Conservation (phyloP, 768 basidiomycete genomes). For the Suillus hirtellus region DNA sequence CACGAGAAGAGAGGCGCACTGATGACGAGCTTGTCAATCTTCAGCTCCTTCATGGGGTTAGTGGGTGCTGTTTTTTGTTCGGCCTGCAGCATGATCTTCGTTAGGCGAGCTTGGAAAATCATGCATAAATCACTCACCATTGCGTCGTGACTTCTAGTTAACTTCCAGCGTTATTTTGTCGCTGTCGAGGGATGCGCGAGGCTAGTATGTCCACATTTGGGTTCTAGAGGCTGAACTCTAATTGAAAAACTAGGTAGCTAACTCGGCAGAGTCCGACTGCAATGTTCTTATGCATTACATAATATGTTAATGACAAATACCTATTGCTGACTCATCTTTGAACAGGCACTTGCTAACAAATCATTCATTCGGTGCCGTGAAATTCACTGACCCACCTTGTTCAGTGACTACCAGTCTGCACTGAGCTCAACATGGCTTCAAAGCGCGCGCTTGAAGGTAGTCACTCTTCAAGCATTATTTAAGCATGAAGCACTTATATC, state of each 20-base stretch:
- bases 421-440: slow-evolving; percentile 30
- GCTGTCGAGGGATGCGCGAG: slow-evolving; percentile 16
- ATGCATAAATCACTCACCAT: slow-evolving; percentile 25
- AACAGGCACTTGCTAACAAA: background rate
- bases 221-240: slow-evolving; percentile 33
- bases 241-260: slow-evolving; percentile 4
- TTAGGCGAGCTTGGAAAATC: background rate
- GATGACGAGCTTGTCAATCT: slow-evolving; percentile 98
- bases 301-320: background rate
- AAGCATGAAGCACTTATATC: slow-evolving; percentile 8
- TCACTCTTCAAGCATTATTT: background rate
- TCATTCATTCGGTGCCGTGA: background rate
- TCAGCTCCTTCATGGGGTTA: slow-evolving; percentile 95
- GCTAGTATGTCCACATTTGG: slow-evolving; percentile 7
- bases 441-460: slow-evolving; percentile 45
- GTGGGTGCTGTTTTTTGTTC: slow-evolving; percentile 85
- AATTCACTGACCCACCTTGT: background rate
- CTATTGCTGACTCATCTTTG: background rate
- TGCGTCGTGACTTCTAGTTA: slow-evolving; percentile 11
- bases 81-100: slow-evolving; percentile 48
- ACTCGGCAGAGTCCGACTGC: background rate
- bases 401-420: background rate
- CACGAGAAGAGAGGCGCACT: slow-evolving; percentile 49
- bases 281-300: background rate
- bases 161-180: slow-evolving; percentile 36